These are phyloP conservation scores for Rhynchospora pubera DNA, from an alignment of 176 grass and related monocot species.

Conservation along the genomic window DNA sequence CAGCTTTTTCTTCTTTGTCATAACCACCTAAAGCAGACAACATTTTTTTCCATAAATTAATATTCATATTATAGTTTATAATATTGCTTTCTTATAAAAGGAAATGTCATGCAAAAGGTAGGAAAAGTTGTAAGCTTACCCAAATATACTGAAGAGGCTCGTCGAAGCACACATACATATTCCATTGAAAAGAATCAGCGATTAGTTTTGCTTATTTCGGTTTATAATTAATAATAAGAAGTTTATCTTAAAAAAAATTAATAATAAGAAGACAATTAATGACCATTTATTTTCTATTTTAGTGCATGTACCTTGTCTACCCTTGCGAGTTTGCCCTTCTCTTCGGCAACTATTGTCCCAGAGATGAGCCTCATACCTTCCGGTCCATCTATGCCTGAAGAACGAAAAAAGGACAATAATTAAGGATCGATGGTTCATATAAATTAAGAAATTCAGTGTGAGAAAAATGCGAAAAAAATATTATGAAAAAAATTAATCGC, in stretches of 20 bases:
- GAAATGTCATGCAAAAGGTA: background rate
- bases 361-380: slow-evolving; percentile 38
- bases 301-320: slow-evolving; percentile 33
- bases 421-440: background rate
- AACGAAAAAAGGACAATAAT: background rate
- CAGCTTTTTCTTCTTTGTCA: slow-evolving; percentile 41
- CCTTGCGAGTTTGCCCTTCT: slow-evolving; percentile 41
- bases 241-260: too few species aligned
- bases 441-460: background rate
- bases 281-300: background rate
- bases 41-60: background rate
- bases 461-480: background rate
- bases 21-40: slow-evolving; percentile 25
- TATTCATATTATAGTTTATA: background rate
- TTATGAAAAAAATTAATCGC: background rate
- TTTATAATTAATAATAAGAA: background rate
- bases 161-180: background rate
- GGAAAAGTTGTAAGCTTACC: slow-evolving; percentile 21
- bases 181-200: background rate
- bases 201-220: background rate
- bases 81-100: background rate
- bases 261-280: background rate
- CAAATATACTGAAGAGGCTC: slow-evolving; percentile 26
- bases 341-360: slow-evolving; percentile 39
- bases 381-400: slow-evolving; percentile 36